These are phyloP conservation scores for Thielaviopsis populi DNA, from an alignment of 2,329 filamentous ascomycete genomes.

Conservation along the genomic window DNA sequence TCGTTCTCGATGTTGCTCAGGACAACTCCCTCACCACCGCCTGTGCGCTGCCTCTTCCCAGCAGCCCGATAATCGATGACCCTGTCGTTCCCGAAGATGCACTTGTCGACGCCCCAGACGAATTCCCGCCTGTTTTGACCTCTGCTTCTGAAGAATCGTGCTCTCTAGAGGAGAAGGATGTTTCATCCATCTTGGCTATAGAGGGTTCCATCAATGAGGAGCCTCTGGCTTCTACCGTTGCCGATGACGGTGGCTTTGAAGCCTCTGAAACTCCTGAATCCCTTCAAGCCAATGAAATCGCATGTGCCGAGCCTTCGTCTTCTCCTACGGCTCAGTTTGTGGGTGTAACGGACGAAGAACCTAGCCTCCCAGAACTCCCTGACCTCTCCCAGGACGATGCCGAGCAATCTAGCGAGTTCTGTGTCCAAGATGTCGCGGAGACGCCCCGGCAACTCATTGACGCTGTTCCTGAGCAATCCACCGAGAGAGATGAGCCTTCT, in stretches of 20 bases:
- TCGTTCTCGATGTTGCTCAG: neutral
- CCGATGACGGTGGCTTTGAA: neutral
- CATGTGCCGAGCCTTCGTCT: neutral
- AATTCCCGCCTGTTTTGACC: neutral
- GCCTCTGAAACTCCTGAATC: neutral
- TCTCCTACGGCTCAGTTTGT: neutral
- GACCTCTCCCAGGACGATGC: neutral
- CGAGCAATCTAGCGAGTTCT: neutral
- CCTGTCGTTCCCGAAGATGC: neutral
- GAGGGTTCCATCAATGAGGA: neutral
- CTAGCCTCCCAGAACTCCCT: neutral
- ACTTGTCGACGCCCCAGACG: neutral
- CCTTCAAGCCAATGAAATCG: neutral
- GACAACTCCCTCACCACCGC: neutral
- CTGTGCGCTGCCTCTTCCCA: neutral
- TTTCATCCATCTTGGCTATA: neutral
- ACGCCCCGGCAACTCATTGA: too few relatives aligned
- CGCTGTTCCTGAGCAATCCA: neutral
- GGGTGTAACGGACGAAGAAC: neutral
- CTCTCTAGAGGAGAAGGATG: too few relatives aligned
- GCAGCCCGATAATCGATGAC: neutral
- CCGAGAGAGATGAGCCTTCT: neutral
- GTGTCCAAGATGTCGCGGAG: neutral
- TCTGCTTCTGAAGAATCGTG: neutral
- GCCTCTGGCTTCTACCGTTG: neutral